These are phyloP conservation scores for Ophiocordyceps camponoti-floridani DNA, from an alignment of 2,329 filamentous ascomycete genomes.

Conservation along the genomic window DNA sequence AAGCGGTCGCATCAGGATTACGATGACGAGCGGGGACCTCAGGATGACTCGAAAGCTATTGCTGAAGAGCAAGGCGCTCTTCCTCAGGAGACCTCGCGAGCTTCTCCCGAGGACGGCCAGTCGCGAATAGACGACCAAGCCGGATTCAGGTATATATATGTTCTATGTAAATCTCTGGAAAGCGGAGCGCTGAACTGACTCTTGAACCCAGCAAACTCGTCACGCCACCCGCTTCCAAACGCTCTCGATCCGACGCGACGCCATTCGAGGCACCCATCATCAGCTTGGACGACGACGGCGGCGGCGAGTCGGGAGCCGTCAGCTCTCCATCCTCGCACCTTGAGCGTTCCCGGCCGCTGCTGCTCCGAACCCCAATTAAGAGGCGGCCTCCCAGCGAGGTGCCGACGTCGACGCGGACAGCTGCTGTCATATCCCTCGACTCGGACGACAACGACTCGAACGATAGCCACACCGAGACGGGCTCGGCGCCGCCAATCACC, in stretches of 20 bases:
- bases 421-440: constrained; percentile 14
- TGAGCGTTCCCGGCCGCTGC: constrained; percentile 3
- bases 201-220: constrained; percentile 2
- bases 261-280: constrained; percentile 6
- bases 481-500: constrained; percentile 5
- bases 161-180: too few species aligned
- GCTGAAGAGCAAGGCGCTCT: too few species aligned
- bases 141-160: too few species aligned
- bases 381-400: too few species aligned
- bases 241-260: constrained; percentile 10
- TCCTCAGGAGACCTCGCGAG: too few species aligned
- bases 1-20: constrained; percentile 9
- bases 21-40: too few species aligned
- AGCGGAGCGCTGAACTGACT: too few species aligned
- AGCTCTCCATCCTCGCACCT: constrained; percentile 8
- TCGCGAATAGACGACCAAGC: too few species aligned
- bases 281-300: constrained; percentile 4
- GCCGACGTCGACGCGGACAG: background rate
- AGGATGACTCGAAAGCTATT: too few species aligned
- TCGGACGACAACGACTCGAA: constrained; percentile 12
- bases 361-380: constrained; percentile 1
- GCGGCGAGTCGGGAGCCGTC: constrained; percentile 4
- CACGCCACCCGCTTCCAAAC: constrained; percentile 21
- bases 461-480: constrained; percentile 7
- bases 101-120: too few species aligned